Percentiles rank a stretch among this genome's conserved stretches.
phyloP scores from a whole-genome alignment of 371 early-diverging fungal genomes.

The Lichtheimia ramosa region DNA sequence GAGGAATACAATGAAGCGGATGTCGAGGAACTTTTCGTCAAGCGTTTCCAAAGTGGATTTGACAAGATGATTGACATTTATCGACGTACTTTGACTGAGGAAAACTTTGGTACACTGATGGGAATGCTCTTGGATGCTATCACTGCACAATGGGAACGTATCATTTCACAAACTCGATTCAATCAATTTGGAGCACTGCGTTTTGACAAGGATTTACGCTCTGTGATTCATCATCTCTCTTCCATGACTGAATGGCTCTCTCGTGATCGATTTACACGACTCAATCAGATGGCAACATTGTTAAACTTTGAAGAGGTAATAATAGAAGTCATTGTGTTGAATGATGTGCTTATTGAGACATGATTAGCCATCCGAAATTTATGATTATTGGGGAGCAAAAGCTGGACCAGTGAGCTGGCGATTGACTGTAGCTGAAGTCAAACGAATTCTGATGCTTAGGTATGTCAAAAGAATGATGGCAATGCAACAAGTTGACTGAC shows the following conservation, averaged over 20 bases:
- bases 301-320: conserved; percentile 77
- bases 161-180: conserved; percentile 82
- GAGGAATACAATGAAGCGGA: conserved; percentile 90
- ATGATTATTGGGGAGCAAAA: conserved; percentile 71
- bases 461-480: conserved; percentile 3
- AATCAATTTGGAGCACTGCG: conserved; percentile 82
- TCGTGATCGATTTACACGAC: conserved; percentile 75
- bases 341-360: too few relatives aligned
- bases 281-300: conserved; percentile 80
- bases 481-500: neutral
- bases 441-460: conserved; percentile 57
- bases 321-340: too few relatives aligned
- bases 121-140: conserved; percentile 62
- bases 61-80: conserved; percentile 49
- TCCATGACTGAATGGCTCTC: conserved; percentile 62
- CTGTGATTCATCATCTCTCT: conserved; percentile 70
- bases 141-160: conserved; percentile 83
- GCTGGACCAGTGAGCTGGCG: conserved; percentile 36
- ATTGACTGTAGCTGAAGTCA: conserved; percentile 58
- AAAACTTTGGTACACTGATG: conserved; percentile 69
- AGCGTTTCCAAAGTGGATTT: conserved; percentile 73
- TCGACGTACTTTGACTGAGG: conserved; percentile 58
- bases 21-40: conserved; percentile 73
- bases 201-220: conserved; percentile 88
- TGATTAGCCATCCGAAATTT: conserved; percentile 68